These are phyloP conservation scores for Cryptococcus sp. DNA, from an alignment of 1,284 basidiomycete genomes.

Conservation along the genomic window DNA sequence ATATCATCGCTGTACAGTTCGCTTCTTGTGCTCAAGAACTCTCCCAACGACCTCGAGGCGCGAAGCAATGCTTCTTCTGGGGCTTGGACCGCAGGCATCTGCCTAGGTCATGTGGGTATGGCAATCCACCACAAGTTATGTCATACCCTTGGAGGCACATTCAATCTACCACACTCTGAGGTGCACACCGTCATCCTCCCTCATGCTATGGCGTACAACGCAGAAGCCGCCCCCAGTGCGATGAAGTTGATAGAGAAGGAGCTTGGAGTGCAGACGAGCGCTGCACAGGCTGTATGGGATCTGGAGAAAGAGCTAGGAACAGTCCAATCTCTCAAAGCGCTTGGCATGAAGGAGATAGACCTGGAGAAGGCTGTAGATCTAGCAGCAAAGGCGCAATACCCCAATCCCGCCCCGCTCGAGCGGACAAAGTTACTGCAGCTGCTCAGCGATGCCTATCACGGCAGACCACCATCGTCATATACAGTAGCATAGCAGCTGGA, in stretches of 20 bases:
- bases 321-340: background rate
- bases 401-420: background rate
- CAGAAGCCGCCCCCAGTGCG: background rate
- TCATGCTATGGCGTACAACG: background rate
- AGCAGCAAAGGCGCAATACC: background rate
- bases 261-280: background rate
- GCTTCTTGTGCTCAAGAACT: background rate
- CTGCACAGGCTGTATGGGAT: background rate
- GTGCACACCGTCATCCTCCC: background rate
- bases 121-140: background rate
- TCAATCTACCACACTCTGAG: background rate
- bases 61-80: background rate
- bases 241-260: background rate
- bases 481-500: too few relatives aligned
- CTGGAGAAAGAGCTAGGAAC: constrained; percentile 1
- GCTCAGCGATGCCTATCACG: background rate
- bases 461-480: background rate
- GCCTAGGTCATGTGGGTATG: background rate
- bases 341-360: background rate
- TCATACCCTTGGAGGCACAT: background rate
- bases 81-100: background rate
- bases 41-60: background rate
- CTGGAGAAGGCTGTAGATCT: background rate
- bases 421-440: background rate
- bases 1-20: background rate